Evolutionary conservation across 2,329 filamentous ascomycete species (phyloP).

Genomic region (Herpotrichia juniperi): DNA sequence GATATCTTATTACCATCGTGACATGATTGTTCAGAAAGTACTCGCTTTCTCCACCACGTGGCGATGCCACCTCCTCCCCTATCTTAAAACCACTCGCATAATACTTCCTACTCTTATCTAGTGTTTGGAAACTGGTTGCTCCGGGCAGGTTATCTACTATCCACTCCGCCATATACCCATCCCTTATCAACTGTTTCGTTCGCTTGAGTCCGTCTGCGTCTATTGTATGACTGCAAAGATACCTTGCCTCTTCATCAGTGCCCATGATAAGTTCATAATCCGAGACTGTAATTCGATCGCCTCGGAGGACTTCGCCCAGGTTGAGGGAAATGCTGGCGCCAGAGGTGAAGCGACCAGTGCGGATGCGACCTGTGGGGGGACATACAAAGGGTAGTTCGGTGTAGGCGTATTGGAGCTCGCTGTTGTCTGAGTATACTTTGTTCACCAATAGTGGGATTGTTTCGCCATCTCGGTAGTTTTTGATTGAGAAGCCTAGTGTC

Average conservation of each 20-base stretch:
- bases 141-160: slow-evolving; percentile 91
- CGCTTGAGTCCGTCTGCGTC: slow-evolving; percentile 68
- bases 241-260: slow-evolving; percentile 73
- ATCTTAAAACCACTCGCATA: slow-evolving; percentile 91
- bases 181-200: slow-evolving; percentile 73
- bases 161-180: slow-evolving; percentile 90
- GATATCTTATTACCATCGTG: slow-evolving; percentile 81
- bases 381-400: slow-evolving; percentile 88
- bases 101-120: slow-evolving; percentile 84
- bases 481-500: slow-evolving; percentile 76
- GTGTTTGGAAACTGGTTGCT: slow-evolving; percentile 85
- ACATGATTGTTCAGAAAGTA: slow-evolving; percentile 89
- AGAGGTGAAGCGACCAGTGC: slow-evolving; percentile 71
- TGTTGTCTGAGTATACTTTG: slow-evolving; percentile 89
- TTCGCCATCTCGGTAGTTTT: slow-evolving; percentile 77
- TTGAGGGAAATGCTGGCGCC: slow-evolving; percentile 82
- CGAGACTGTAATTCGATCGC: slow-evolving; percentile 83
- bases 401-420: slow-evolving; percentile 90
- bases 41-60: slow-evolving; percentile 63
- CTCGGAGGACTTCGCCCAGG: slow-evolving; percentile 83
- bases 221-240: slow-evolving; percentile 74
- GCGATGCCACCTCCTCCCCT: slow-evolving; percentile 73
- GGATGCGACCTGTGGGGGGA: slow-evolving; percentile 72
- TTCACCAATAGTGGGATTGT: slow-evolving; percentile 86
- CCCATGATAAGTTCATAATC: slow-evolving; percentile 83